These are phyloP conservation scores for Penicillium macrosclerotiorum DNA, from an alignment of 495 filamentous ascomycete species.

Conservation along the genomic window DNA sequence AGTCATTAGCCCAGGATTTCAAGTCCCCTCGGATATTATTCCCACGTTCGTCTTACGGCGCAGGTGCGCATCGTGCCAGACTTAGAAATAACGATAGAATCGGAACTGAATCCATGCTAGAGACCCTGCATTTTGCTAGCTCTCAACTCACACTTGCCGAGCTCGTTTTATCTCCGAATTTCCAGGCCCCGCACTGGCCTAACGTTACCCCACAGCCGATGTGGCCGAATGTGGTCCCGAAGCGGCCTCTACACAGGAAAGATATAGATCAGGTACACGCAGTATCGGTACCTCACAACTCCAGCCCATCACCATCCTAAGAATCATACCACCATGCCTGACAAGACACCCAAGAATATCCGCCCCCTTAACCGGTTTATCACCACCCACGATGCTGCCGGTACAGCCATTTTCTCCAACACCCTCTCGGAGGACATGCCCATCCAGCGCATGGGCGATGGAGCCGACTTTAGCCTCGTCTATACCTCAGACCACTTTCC, in stretches of 20 bases:
- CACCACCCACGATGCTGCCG: constrained; percentile 33
- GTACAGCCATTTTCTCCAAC: constrained; percentile 34
- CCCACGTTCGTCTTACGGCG: too few species aligned
- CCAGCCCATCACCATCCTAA: background rate
- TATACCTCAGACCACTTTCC: constrained; percentile 56
- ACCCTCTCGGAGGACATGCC: constrained; percentile 23
- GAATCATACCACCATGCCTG: constrained; percentile 13
- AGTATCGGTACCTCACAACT: background rate
- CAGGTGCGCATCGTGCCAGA: too few species aligned
- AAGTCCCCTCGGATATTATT: too few species aligned
- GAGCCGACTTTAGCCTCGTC: constrained; percentile 31
- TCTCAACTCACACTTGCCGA: background rate
- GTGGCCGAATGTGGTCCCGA: constrained; percentile 30
- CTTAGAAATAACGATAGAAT: too few species aligned
- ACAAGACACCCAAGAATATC: constrained; percentile 23
- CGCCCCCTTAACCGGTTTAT: constrained; percentile 39
- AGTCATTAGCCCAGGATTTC: too few species aligned
- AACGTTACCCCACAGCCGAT: constrained; percentile 22
- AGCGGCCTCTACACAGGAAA: background rate
- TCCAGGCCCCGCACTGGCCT: background rate
- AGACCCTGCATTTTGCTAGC: too few species aligned
- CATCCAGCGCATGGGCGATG: constrained; percentile 20
- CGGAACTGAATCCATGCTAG: too few species aligned
- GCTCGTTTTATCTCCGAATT: background rate
- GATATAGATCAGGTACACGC: constrained; percentile 8